Percentiles rank a stretch among this genome's conserved stretches.
Evolutionary conservation across 2,329 filamentous ascomycete genomes (phyloP).

Genomic region (Pestalotiopsis sp.): DNA sequence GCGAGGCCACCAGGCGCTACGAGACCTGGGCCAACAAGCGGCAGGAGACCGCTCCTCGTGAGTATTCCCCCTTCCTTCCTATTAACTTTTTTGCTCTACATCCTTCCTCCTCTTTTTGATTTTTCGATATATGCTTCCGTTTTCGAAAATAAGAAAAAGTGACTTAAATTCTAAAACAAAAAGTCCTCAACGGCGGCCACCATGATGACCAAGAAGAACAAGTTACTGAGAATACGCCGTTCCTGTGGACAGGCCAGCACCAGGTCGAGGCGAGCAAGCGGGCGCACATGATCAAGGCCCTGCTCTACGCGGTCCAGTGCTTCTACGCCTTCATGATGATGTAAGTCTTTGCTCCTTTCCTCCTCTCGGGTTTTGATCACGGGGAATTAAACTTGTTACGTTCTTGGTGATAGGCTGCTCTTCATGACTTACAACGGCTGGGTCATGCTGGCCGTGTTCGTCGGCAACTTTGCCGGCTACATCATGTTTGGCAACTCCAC

Average conservation of each 20-base stretch:
- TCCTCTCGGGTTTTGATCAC: background rate
- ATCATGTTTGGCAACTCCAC: constrained; percentile 74
- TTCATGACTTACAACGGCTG: constrained; percentile 99
- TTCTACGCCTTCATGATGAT: constrained; percentile 99
- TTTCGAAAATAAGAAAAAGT: background rate
- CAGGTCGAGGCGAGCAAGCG: constrained; percentile 61
- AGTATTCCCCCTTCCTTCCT: no score
- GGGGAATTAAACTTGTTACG: background rate
- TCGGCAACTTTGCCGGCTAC: constrained; percentile 89
- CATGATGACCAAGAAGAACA: constrained; percentile 27
- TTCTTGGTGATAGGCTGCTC: constrained; percentile 66
- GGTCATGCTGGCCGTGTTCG: constrained; percentile 89
- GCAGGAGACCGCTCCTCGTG: constrained; percentile 54
- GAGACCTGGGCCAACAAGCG: constrained; percentile 59
- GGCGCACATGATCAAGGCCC: constrained; percentile 77
- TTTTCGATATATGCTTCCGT: background rate
- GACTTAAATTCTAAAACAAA: no score
- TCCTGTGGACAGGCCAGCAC: constrained; percentile 67
- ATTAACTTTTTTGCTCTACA: no score
- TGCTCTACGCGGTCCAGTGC: constrained; percentile 87
- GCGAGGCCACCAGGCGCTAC: constrained; percentile 75
- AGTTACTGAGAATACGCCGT: constrained; percentile 64
- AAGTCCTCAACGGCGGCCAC: constrained; percentile 3
- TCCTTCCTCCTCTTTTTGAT: no score
- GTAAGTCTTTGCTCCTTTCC: constrained; percentile 58